These are phyloP conservation scores for Aegilops tauschii DNA, from an alignment of 176 grass and related monocot species.

Conservation along the genomic window DNA sequence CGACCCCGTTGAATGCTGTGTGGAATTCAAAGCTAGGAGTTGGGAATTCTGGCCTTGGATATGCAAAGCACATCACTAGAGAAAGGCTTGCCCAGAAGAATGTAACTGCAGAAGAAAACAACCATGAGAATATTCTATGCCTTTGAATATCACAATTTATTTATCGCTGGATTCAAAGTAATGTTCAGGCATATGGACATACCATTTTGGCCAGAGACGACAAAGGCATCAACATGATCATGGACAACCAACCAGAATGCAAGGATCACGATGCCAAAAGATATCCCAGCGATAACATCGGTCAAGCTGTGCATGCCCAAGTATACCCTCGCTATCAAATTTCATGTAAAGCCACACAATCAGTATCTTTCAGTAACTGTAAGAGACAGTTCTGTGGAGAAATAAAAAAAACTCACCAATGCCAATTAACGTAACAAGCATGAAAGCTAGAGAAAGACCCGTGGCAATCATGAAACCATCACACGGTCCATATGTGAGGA, in stretches of 20 bases:
- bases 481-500: constrained; percentile 40
- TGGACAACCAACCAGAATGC: constrained; percentile 77
- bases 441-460: constrained; percentile 47
- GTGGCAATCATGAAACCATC: constrained; percentile 26
- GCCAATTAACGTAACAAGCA: constrained; percentile 57
- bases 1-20: constrained; percentile 86
- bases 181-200: constrained; percentile 17
- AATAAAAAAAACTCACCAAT: constrained; percentile 53
- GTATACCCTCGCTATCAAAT: constrained; percentile 78
- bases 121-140: not conserved
- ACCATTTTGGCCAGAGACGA: constrained; percentile 88
- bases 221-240: constrained; percentile 65
- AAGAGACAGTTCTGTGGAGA: not conserved
- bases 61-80: constrained; percentile 78
- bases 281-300: constrained; percentile 71
- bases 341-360: constrained; percentile 32
- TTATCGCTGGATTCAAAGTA: not conserved
- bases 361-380: not conserved
- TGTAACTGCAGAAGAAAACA: constrained; percentile 52
- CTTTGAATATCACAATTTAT: not conserved
- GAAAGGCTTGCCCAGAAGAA: constrained; percentile 85
- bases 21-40: constrained; percentile 98
- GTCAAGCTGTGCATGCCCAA: constrained; percentile 95
- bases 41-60: constrained; percentile 83
- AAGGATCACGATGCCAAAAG: constrained; percentile 72